A percentile compares a stretch with the other conserved stretches of the same genome.
These are phyloP conservation scores for Tolypocladium tundrense DNA, from an alignment of 2,329 filamentous ascomycete species.

Conservation along the genomic window DNA sequence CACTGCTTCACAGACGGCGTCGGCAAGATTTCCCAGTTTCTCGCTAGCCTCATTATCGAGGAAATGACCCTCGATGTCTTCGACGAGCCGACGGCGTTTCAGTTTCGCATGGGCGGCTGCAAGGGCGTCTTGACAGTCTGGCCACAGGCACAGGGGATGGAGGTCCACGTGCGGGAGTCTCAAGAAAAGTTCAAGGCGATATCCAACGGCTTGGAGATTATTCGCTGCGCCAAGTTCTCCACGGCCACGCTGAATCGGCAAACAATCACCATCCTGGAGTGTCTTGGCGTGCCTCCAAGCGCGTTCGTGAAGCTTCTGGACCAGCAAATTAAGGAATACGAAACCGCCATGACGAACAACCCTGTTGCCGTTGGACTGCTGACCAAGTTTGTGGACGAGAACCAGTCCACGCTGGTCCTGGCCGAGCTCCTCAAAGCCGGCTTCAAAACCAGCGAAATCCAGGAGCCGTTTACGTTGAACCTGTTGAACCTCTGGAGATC, in stretches of 20 bases:
- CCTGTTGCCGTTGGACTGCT: conserved; percentile 57
- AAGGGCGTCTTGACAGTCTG: conserved; percentile 82
- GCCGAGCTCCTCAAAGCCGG: conserved; percentile 69
- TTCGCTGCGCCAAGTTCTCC: conserved; percentile 67
- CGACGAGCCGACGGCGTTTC: conserved; percentile 67
- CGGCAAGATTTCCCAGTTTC: conserved; percentile 74
- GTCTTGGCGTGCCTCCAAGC: conserved; percentile 58
- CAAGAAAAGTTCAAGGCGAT: conserved; percentile 76
- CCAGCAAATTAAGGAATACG: conserved; percentile 56
- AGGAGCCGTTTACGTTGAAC: conserved; percentile 75
- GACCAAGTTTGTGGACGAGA: conserved; percentile 70
- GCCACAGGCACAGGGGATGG: conserved; percentile 51
- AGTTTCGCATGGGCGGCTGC: conserved; percentile 85
- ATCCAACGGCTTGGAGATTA: conserved; percentile 71
- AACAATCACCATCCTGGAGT: conserved; percentile 74
- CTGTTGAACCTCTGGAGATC: conserved; percentile 75
- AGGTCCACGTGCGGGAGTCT: conserved; percentile 71
- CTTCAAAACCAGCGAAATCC: conserved; percentile 52
- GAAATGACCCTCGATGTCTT: conserved; percentile 54
- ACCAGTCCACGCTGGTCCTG: conserved; percentile 65
- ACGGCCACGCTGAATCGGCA: conserved; percentile 81
- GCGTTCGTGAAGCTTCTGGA: conserved; percentile 60
- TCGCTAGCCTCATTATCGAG: conserved; percentile 62
- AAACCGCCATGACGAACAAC: conserved; percentile 58
- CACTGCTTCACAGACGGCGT: conserved; percentile 85